phyloP scores from a whole-genome alignment of 2,329 filamentous ascomycete genomes.

The Cordyceps militaris region DNA sequence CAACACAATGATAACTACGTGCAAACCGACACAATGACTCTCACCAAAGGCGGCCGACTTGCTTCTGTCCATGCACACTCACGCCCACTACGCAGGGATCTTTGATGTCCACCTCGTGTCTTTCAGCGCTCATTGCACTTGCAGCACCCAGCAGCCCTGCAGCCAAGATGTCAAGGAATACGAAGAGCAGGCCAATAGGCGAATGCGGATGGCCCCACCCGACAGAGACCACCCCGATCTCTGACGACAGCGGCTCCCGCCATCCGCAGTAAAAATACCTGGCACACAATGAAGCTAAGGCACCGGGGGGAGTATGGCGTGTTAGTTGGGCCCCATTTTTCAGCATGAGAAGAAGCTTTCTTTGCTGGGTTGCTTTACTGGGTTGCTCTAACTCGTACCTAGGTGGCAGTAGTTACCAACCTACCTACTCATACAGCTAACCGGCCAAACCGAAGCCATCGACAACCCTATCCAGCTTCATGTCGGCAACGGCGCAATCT shows the following conservation, averaged over 20 bases:
- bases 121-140: background rate
- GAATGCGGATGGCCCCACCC: background rate
- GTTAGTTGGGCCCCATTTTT: background rate
- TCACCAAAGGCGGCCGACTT: too few species aligned
- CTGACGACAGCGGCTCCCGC: background rate
- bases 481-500: too few species aligned
- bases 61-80: background rate
- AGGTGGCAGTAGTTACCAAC: too few species aligned
- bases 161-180: conserved; percentile 8
- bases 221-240: conserved; percentile 6
- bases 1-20: too few species aligned
- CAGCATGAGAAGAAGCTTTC: too few species aligned
- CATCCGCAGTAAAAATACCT: background rate
- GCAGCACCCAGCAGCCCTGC: background rate
- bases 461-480: too few species aligned
- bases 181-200: background rate
- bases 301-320: too few species aligned
- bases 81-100: conserved; percentile 2
- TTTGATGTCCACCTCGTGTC: conserved; percentile 6
- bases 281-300: background rate
- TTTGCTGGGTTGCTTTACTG: too few species aligned
- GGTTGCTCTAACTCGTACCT: too few species aligned
- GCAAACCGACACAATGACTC: too few species aligned
- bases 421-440: too few species aligned
- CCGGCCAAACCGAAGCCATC: too few species aligned